Conservation (phyloP, 176 grass and related monocot genomes). For the maize (Zea mays) region DNA sequence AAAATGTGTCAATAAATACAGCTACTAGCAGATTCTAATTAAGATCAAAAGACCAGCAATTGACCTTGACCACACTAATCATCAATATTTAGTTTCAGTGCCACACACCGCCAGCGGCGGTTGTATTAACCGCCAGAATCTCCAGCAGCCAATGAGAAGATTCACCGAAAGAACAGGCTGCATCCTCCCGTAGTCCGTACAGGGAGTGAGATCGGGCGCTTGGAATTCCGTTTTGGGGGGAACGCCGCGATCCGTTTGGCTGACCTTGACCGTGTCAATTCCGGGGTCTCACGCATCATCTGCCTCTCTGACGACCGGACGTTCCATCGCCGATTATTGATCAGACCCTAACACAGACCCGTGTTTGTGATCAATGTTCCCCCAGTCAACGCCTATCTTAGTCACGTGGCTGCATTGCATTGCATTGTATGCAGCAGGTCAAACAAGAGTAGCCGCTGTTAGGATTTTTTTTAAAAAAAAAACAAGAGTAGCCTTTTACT, state of each 20-base stretch:
- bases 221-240: not conserved
- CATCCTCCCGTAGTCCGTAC: constrained; percentile 15
- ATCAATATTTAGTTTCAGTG: not conserved
- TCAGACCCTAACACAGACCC: too few relatives aligned
- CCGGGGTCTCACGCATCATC: not conserved
- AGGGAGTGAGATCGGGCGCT: not conserved
- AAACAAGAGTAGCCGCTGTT: too few relatives aligned
- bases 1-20: not conserved
- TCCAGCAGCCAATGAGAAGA: not conserved
- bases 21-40: not conserved
- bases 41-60: not conserved
- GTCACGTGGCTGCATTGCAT: too few relatives aligned
- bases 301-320: not conserved
- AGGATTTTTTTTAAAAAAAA: too few relatives aligned
- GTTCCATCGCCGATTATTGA: not conserved
- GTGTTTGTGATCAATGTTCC: too few relatives aligned
- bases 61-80: constrained; percentile 1
- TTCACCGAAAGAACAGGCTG: not conserved
- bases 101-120: not conserved
- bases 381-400: too few relatives aligned
- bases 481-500: too few relatives aligned
- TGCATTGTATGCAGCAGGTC: too few relatives aligned
- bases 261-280: constrained; percentile 41
- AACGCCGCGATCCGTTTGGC: not conserved
- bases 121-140: not conserved